A percentile compares a stretch with the other conserved stretches of the same genome.
phyloP scores from a whole-genome alignment of 116 monocot genomes.

The Zostera marina region DNA sequence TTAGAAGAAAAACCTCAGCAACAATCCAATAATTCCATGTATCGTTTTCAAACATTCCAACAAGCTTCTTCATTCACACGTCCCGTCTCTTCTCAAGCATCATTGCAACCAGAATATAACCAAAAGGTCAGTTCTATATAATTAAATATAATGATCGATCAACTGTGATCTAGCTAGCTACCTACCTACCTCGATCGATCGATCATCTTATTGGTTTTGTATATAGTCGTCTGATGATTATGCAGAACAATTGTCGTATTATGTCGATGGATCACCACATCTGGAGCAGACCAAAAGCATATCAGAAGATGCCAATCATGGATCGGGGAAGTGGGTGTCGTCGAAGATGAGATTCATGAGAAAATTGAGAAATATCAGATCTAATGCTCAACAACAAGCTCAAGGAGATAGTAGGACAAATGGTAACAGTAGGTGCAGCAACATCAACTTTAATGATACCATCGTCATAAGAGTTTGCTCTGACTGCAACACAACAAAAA shows the following conservation, averaged over 20 bases:
- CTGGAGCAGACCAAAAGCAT: background rate
- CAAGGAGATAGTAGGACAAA: conserved; percentile 2
- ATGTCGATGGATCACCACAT: background rate
- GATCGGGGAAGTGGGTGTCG: conserved; percentile 35
- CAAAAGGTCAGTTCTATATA: background rate
- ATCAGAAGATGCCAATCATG: background rate
- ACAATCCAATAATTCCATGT: conserved; percentile 1
- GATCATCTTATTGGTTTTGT: too few species aligned
- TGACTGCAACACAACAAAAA: conserved; percentile 41
- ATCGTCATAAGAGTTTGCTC: conserved; percentile 19
- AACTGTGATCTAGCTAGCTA: too few species aligned
- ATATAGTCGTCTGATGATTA: too few species aligned
- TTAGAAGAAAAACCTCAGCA: background rate
- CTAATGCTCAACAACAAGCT: background rate
- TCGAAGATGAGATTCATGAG: conserved; percentile 54
- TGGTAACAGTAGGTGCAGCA: conserved; percentile 5
- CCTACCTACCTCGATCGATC: too few species aligned
- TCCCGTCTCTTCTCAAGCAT: conserved; percentile 9
- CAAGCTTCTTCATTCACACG: conserved; percentile 6
- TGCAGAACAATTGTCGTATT: background rate
- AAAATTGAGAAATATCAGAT: conserved; percentile 24
- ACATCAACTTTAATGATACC: background rate
- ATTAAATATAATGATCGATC: background rate
- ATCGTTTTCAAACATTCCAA: conserved; percentile 1
- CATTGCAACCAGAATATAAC: background rate